Base-by-base conservation (phyloP, 73 alveolate genomes). In the Paramecium octaurelia region DNA sequence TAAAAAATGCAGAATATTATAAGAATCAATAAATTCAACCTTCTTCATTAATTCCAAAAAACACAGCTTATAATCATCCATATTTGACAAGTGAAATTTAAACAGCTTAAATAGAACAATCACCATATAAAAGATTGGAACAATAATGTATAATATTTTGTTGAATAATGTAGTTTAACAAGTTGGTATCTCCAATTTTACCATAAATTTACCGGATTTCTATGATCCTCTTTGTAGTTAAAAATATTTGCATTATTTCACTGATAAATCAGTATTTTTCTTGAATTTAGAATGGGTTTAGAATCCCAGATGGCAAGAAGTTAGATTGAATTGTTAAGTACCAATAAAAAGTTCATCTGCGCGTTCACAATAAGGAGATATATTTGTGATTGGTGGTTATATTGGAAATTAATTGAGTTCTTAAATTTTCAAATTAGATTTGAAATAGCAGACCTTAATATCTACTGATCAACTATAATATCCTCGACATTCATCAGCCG, bases 1-100 rank as follows among this genome's bases (percentile, higher is more conserved):
- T 89, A 44, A 89, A 89, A 89, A 89, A 89, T 44, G 76, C 85
- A 34, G 92, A 69, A 23, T 80, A 80, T 46, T 80, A 80, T 35
- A 36, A 73, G 40, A 35, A 16, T 35, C n/a, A 36, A 73, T 12
- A 31, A 35, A 38, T 73, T 43, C 16, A 34, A 73, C 59, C 76
- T 18, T 18, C 69, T 54, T 16, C 69, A n/a, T 54, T 34, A 43
- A n/a, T 23, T 6, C 91, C 27, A 4, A 80, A 80, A 46, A 21
- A 43, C 16, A 23, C 38, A 75, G 40, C 35, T 12, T 38, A 35
- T n/a, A 38, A 75, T 16, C 91, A 80, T 80, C 91, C 91, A 12
- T 80, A 80, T 46, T 20, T 80, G 14, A 44, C 46, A 80, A 80
- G 91, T 48, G 44, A 46, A 24, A 80, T 80, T 14, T 18, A 31